Evolutionary conservation across 1,284 basidiomycete genomes (phyloP).

Genomic region (Schizopora paradoxa): DNA sequence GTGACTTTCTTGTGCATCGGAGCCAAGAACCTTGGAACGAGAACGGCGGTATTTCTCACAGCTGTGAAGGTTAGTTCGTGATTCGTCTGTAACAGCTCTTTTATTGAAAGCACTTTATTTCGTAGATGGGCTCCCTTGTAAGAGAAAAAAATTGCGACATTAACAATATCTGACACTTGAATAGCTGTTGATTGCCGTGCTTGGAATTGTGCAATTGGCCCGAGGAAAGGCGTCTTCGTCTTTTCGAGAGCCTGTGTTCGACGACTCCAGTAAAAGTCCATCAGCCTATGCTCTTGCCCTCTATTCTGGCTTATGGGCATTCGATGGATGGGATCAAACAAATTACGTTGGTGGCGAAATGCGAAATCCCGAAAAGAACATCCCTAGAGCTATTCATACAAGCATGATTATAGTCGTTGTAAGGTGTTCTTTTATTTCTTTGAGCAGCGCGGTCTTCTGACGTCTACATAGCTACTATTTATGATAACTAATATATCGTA

Average conservation of each 20-base stretch:
- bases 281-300: constrained; percentile 88
- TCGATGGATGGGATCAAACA: constrained; percentile 90
- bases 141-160: constrained; percentile 20
- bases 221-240: constrained; percentile 65
- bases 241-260: constrained; percentile 63
- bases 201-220: constrained; percentile 70
- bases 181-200: constrained; percentile 62
- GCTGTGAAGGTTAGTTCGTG: constrained; percentile 63
- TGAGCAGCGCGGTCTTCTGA: constrained; percentile 1
- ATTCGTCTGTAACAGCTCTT: constrained; percentile 2
- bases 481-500: constrained; percentile 85
- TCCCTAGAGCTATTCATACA: constrained; percentile 84
- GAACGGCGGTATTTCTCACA: constrained; percentile 83
- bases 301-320: constrained; percentile 95
- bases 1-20: constrained; percentile 78
- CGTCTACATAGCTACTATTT: constrained; percentile 54
- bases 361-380: constrained; percentile 76
- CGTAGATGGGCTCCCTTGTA: constrained; percentile 55
- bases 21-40: constrained; percentile 74
- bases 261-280: constrained; percentile 70
- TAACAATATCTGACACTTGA: constrained; percentile 8
- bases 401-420: constrained; percentile 81
- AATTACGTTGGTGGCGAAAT: constrained; percentile 94
- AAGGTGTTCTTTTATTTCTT: constrained; percentile 23
- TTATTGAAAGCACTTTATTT: constrained; percentile 9